phyloP scores from a whole-genome alignment of 2,329 filamentous ascomycete species.

The Mycosphaerella sp. region DNA sequence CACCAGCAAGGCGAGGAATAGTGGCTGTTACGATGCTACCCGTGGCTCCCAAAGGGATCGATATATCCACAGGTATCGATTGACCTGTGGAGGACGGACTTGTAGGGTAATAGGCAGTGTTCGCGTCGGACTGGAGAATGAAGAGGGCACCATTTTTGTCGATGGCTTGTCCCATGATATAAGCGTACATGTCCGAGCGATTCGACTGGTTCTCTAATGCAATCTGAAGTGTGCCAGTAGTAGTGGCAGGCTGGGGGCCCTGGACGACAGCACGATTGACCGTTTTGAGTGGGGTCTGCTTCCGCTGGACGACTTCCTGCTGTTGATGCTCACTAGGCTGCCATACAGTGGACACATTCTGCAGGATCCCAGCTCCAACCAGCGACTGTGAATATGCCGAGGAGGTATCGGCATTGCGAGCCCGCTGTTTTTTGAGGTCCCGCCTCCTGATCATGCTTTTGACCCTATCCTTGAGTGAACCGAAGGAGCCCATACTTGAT shows the following conservation, averaged over 20 bases:
- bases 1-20: conserved; percentile 35
- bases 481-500: conserved; percentile 5
- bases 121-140: conserved; percentile 33
- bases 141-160: conserved; percentile 33
- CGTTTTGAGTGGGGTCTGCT: conserved; percentile 7
- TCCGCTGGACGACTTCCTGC: conserved; percentile 4
- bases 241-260: conserved; percentile 21
- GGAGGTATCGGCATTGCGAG: not conserved
- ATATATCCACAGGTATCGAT: conserved; percentile 37
- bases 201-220: conserved; percentile 32
- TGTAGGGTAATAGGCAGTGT: conserved; percentile 33
- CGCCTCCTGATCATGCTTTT: conserved; percentile 18
- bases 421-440: conserved; percentile 12
- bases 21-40: conserved; percentile 32
- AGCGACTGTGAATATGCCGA: not conserved
- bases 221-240: conserved; percentile 29
- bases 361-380: not conserved
- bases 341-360: conserved; percentile 9
- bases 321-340: conserved; percentile 9
- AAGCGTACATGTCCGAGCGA: conserved; percentile 33
- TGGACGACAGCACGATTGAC: conserved; percentile 15
- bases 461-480: conserved; percentile 20
- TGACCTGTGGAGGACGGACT: conserved; percentile 32
- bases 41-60: conserved; percentile 40
- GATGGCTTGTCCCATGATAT: conserved; percentile 48